phyloP scores from a whole-genome alignment of 2,329 filamentous ascomycete genomes.

The Monilinia aucupariae region DNA sequence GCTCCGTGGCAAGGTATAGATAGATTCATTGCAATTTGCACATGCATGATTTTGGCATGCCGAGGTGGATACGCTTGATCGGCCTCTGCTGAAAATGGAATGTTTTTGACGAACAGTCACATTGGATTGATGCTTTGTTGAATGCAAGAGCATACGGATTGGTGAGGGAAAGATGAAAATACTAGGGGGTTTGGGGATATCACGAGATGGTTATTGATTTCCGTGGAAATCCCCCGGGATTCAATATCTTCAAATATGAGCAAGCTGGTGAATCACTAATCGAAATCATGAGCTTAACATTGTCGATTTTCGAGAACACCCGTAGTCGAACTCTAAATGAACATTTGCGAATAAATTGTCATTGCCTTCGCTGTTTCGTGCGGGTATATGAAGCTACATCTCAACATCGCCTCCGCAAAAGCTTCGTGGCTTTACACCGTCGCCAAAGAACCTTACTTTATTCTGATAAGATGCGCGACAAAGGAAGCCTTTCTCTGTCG shows the following conservation, averaged over 20 bases:
- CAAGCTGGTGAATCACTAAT: neutral
- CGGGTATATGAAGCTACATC: neutral
- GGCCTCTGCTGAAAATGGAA: constrained; percentile 1
- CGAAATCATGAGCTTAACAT: neutral
- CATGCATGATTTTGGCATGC: neutral
- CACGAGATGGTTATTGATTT: neutral
- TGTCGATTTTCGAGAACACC: neutral
- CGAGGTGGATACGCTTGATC: neutral
- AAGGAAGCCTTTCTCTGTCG: neutral
- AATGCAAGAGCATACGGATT: neutral
- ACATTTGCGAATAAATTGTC: neutral
- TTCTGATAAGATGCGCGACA: neutral
- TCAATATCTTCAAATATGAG: neutral
- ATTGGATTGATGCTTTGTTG: neutral
- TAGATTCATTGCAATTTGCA: neutral
- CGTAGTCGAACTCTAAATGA: neutral
- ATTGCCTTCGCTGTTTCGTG: neutral
- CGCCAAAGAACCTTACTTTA: neutral
- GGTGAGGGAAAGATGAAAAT: neutral
- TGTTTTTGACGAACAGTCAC: neutral
- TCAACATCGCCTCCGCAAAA: neutral
- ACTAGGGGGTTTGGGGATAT: neutral
- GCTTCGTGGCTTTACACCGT: constrained; percentile 1
- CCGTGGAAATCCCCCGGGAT: neutral
- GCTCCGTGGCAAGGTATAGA: neutral